phyloP scores from a whole-genome alignment of 495 filamentous ascomycete genomes.

The Pyronema domesticum region DNA sequence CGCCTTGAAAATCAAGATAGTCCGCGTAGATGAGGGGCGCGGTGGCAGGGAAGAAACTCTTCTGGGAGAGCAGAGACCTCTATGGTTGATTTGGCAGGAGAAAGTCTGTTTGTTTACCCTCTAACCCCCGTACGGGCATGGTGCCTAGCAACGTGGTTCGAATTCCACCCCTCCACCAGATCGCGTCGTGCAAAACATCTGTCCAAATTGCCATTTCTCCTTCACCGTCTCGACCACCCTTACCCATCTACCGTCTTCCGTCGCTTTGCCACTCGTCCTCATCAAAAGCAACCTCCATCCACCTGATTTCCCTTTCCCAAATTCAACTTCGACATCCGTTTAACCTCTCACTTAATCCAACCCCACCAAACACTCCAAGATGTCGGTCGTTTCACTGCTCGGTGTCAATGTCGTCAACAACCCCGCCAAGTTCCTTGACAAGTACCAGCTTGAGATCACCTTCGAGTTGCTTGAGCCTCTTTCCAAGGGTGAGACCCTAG shows the following conservation, averaged over 20 bases:
- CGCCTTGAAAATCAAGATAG: no score
- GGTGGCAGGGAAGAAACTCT: no score
- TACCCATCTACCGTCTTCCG: conserved; percentile 1
- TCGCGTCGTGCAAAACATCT: not conserved
- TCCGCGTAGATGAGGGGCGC: no score
- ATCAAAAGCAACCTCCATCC: not conserved
- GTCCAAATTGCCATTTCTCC: not conserved
- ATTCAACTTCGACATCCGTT: conserved; percentile 7
- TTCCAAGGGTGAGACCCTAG: conserved; percentile 56
- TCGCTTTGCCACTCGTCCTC: not conserved
- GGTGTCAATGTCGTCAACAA: conserved; percentile 94
- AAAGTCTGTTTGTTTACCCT: no score
- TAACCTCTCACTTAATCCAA: conserved; percentile 10
- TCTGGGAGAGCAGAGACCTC: no score
- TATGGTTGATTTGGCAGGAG: no score
- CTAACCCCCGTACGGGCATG: not conserved
- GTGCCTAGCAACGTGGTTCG: not conserved
- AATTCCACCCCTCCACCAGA: not conserved
- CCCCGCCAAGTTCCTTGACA: conserved; percentile 70
- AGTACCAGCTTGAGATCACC: conserved; percentile 94
- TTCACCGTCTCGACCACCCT: conserved; percentile 1
- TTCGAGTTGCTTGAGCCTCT: conserved; percentile 91
- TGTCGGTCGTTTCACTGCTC: conserved; percentile 93
- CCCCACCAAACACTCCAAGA: conserved; percentile 32
- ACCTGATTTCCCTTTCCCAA: not conserved